Percentiles rank a stretch among this genome's conserved stretches.
phyloP scores from a whole-genome alignment of 2,329 filamentous ascomycete genomes.

The Talaromyces sp. region DNA sequence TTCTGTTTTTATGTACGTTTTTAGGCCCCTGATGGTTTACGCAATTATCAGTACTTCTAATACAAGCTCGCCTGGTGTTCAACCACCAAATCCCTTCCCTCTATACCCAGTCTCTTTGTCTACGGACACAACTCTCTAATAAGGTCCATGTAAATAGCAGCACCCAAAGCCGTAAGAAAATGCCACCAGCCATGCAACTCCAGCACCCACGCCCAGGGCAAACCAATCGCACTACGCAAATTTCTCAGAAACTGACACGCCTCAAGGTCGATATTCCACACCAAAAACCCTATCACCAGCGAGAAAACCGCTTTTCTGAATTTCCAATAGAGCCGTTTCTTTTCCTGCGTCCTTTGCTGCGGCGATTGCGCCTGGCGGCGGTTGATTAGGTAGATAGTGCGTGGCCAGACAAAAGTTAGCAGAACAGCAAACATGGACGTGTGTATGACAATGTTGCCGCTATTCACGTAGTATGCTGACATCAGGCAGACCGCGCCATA shows the following conservation, averaged over 20 bases:
- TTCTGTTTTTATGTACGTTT: background rate
- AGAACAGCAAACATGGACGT: slow-evolving; percentile 1
- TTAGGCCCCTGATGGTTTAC: background rate
- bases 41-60: background rate
- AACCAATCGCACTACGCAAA: background rate
- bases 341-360: background rate
- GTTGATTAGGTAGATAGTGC: background rate
- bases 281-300: background rate
- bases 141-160: slow-evolving; percentile 1
- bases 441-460: background rate
- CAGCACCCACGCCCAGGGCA: background rate
- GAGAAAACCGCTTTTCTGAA: background rate
- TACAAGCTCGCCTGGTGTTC: background rate
- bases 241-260: background rate
- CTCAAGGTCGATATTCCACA: slow-evolving; percentile 2
- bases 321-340: background rate
- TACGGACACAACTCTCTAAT: background rate
- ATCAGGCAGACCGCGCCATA: background rate
- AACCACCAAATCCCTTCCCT: too few species aligned
- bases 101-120: background rate
- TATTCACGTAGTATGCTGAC: background rate
- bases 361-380: background rate
- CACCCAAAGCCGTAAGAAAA: background rate
- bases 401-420: slow-evolving; percentile 3
- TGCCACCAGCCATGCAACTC: slow-evolving; percentile 6